Percentiles rank a stretch among this genome's conserved stretches.
Conservation (phyloP, 495 filamentous ascomycete genomes). For the Xylaria castorea region DNA sequence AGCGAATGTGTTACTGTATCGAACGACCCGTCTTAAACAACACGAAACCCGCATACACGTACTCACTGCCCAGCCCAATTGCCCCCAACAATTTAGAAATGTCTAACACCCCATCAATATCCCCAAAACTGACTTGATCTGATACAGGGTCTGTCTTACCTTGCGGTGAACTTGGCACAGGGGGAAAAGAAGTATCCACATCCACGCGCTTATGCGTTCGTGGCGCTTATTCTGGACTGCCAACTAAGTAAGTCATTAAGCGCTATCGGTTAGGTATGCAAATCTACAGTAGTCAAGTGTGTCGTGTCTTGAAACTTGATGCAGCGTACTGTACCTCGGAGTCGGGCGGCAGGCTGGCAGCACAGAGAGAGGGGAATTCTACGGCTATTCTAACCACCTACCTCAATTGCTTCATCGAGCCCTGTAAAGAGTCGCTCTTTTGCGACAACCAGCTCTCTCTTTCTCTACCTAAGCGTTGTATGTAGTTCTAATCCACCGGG, state of each 20-base stretch:
- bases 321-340: slow-evolving; percentile 3
- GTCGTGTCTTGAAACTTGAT: background rate
- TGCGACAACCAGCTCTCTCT: background rate
- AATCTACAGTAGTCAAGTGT: background rate
- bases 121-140: background rate
- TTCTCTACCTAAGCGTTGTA: background rate
- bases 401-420: background rate
- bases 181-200: background rate
- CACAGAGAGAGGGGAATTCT: background rate
- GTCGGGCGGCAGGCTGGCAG: slow-evolving; percentile 5
- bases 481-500: background rate
- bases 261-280: slow-evolving; percentile 16
- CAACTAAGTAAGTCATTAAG: slow-evolving; percentile 9
- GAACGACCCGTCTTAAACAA: background rate
- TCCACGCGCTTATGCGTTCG: slow-evolving; percentile 19
- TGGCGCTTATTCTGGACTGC: slow-evolving; percentile 18
- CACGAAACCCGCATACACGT: background rate
- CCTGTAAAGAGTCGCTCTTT: background rate
- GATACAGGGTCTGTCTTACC: slow-evolving; percentile 12
- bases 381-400: background rate
- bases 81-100: background rate
- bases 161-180: background rate
- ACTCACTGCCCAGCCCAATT: background rate
- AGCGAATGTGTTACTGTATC: background rate
- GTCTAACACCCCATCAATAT: background rate